Conservation (phyloP, 805 yeast species). For the Lipomyces yamadae region DNA sequence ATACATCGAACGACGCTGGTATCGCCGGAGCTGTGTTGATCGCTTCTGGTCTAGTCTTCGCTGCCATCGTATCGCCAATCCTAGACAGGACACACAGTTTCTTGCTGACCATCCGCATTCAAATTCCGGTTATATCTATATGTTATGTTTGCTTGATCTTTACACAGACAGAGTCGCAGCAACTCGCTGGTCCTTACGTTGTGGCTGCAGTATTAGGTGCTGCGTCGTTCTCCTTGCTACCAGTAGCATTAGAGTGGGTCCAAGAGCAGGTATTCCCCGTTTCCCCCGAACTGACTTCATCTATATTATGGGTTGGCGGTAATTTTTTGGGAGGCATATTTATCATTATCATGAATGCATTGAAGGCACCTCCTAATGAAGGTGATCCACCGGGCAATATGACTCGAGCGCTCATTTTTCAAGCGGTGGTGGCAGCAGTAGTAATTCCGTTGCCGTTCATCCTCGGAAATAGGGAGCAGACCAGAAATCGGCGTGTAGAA, state of each 20-base stretch:
- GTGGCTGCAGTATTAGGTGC: slow-evolving; percentile 44
- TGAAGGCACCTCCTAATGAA: slow-evolving; percentile 39
- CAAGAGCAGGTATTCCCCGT: slow-evolving; percentile 46
- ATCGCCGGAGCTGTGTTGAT: slow-evolving; percentile 45
- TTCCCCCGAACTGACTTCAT: slow-evolving; percentile 43
- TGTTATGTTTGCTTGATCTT: slow-evolving; percentile 44
- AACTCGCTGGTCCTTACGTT: slow-evolving; percentile 44
- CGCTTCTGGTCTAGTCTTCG: slow-evolving; percentile 43
- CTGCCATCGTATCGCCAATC: slow-evolving; percentile 43
- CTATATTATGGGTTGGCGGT: slow-evolving; percentile 45
- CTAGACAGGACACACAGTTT: slow-evolving; percentile 42
- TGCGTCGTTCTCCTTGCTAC: slow-evolving; percentile 43
- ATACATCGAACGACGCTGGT: slow-evolving; percentile 45
- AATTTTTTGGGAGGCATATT: slow-evolving; percentile 45
- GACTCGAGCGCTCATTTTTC: slow-evolving; percentile 44
- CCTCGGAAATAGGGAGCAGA: slow-evolving; percentile 19
- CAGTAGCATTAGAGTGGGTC: slow-evolving; percentile 44
- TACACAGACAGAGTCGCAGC: slow-evolving; percentile 40
- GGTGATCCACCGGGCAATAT: slow-evolving; percentile 46
- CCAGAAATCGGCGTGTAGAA: slow-evolving; percentile 27
- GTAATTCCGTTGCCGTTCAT: slow-evolving; percentile 40
- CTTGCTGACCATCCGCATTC: slow-evolving; percentile 36
- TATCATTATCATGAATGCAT: slow-evolving; percentile 44
- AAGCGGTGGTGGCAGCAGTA: slow-evolving; percentile 44
- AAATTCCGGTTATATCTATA: slow-evolving; percentile 42